phyloP scores from a whole-genome alignment of 148 eudicot species.

The Selenicereus undatus region DNA sequence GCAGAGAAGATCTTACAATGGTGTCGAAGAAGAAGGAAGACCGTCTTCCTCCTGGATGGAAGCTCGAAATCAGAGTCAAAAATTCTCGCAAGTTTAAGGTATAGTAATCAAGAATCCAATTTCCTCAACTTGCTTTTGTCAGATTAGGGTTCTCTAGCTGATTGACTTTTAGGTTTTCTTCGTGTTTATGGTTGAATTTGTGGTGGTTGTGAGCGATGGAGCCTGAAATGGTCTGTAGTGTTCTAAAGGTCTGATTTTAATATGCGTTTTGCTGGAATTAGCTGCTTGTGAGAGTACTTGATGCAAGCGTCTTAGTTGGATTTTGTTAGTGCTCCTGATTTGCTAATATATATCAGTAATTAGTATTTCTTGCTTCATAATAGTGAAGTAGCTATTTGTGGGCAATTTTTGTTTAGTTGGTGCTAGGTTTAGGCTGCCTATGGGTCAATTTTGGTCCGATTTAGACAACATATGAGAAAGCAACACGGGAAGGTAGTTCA shows the following conservation, averaged over 20 bases:
- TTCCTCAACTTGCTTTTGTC: background rate
- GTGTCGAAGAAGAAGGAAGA: constrained; percentile 30
- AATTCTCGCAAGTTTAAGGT: constrained; percentile 40
- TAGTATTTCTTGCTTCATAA: background rate
- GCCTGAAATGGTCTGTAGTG: background rate
- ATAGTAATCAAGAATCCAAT: background rate
- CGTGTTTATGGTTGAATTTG: background rate
- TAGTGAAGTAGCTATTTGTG: background rate
- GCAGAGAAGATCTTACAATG: constrained; percentile 27
- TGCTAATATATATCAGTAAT: background rate
- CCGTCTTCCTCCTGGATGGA: constrained; percentile 57
- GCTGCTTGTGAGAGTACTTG: background rate
- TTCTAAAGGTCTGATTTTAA: background rate
- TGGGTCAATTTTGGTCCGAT: background rate
- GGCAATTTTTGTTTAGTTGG: too few species aligned
- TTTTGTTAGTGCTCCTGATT: background rate
- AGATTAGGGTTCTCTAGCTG: constrained; percentile 10
- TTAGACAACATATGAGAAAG: background rate
- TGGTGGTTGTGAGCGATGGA: constrained; percentile 9
- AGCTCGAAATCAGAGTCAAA: constrained; percentile 26
- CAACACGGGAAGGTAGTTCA: background rate
- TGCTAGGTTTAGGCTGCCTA: background rate
- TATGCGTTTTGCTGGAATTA: background rate
- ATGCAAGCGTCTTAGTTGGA: background rate
- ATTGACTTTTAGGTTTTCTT: background rate